A percentile compares a stretch with the other conserved stretches of the same genome.
Evolutionary conservation across 306 rosid genomes (phyloP).

Genomic region (Cicer pinnatifidum): DNA sequence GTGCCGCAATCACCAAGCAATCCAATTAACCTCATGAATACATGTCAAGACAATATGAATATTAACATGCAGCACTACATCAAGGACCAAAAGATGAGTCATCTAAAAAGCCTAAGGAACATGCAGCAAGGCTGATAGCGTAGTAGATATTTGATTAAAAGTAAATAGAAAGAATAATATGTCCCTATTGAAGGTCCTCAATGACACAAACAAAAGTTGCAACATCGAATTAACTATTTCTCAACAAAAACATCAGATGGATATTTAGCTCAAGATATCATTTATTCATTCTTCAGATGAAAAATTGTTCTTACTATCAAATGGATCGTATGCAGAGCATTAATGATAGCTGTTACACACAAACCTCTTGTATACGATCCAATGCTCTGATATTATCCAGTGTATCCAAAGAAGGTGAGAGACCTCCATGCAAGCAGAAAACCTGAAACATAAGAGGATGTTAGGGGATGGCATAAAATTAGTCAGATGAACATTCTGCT

Average conservation of each 20-base stretch:
- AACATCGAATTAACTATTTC: slow-evolving; percentile 37
- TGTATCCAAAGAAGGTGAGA: slow-evolving; percentile 96
- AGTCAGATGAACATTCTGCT: slow-evolving; percentile 33
- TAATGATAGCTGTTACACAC: slow-evolving; percentile 37
- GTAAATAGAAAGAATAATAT: slow-evolving; percentile 5
- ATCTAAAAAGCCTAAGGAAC: slow-evolving; percentile 12
- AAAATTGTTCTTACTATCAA: slow-evolving; percentile 15
- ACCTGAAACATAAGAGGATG: slow-evolving; percentile 55
- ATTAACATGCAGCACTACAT: neutral
- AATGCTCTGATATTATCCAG: slow-evolving; percentile 88
- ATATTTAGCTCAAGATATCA: slow-evolving; percentile 25
- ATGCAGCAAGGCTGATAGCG: slow-evolving; percentile 1
- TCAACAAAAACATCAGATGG: neutral
- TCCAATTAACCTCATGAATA: slow-evolving; percentile 17
- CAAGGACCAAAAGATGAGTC: neutral
- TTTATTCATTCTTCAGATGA: slow-evolving; percentile 9
- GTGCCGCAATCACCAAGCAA: neutral
- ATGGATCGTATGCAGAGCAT: slow-evolving; percentile 26
- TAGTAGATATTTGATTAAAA: slow-evolving; percentile 17
- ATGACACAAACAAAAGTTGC: slow-evolving; percentile 22
- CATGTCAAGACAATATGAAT: neutral
- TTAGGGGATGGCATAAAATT: slow-evolving; percentile 45
- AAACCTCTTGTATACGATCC: slow-evolving; percentile 96
- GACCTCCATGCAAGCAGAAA: slow-evolving; percentile 99
- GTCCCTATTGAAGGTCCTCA: neutral